Evolutionary conservation across 73 alveolate genomes (phyloP), one percentile per base, ranked within the genome.

Genomic region (Tetrahymena malaccensis): DNA sequence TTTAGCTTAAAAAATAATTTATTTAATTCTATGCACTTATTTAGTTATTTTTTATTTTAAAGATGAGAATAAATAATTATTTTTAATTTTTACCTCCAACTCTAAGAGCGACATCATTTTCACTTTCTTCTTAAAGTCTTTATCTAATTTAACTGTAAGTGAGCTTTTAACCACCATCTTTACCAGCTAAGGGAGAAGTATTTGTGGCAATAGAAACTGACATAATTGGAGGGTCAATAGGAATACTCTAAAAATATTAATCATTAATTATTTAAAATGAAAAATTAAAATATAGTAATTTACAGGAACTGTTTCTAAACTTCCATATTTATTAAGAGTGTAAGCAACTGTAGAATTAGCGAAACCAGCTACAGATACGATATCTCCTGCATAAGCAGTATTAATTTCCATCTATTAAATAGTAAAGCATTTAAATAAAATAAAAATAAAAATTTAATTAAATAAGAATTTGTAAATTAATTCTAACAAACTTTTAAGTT

Each of bases 341-440:
- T 97, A 96, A 34, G 96, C 94, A 34, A 98, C 99, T 34, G 98
- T 96, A 5, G 98, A 96, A 43, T 94, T 93, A 34, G 89, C 85
- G 84, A 97, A 95, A 13, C 99, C 99, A 35, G 98, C 98, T 12
- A 98, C 94, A 85, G 98, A 96, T 0, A 98, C 98, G n/a, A 98
- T 98, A 96, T 98, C 99, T 4, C 99, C 99, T 85, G 99, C 99
- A 58, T 93, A 97, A 13, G 99, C 99, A 93, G 93, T 96, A 43
- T 94, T 94, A 27, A 98, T 96, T 85, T 98, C 99, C 34, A 98
- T 97, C 89, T 70, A 70, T 12, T n/a, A 22, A 25, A 5, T 70
- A n/a, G 10, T 70, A 19, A 70, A 19, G 10, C 17, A 70, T 19
- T 70, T 7, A 40, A 40, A 40, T 40, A 6, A 40, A 40, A 11